Base-by-base conservation (phyloP, 2,329 filamentous ascomycete genomes). In the Colletotrichum falcatum region DNA sequence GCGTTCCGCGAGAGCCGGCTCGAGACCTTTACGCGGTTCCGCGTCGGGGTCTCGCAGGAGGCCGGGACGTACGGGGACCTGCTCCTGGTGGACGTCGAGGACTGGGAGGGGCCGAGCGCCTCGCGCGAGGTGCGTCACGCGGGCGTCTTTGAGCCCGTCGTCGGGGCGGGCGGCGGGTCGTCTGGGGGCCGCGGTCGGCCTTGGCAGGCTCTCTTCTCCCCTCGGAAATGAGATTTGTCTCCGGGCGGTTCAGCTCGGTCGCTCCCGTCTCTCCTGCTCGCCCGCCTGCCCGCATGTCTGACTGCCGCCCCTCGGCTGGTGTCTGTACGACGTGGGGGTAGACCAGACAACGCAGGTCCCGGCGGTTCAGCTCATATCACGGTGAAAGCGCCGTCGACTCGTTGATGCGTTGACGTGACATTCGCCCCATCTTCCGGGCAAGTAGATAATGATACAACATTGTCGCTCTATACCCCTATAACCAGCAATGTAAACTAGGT, bases 71-170 rank as follows among this genome's bases (percentile, higher is more conserved):
- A 20, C 18, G 1, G 1, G 12, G 48, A 18, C 48, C 28, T 66
- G 1, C 49, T 54, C 16, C 20, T 66, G 1, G 46, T 66, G 8
- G 64, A 66, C 23, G 56, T 66, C 20, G 46, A 42, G 46, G 56
- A 61, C 16, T 12, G 23, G 16, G 14, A 18, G 26, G 64, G 4
- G 18, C 44, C 20, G 0, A 20, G 61, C 12, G 26, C 26, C 0
- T 66, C 64, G 20, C 28, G 5, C 6, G 64, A 66, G n/a, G 56
- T 53, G 23, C 23, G 35, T 1, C 60, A 61, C 9, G 5, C 14
- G 5, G 46, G 35, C 18, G 4, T 7, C 3, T 61, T 48, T 30
- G 35, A 23, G 16, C 12, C 30, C 8, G 16, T 37, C 18, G 18
- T 7, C 11, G 9, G 9, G 18, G n/a, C 2, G 30, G 30, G 33